Conservation (phyloP, 1,284 basidiomycete species). For the Chalciporus sp. region DNA sequence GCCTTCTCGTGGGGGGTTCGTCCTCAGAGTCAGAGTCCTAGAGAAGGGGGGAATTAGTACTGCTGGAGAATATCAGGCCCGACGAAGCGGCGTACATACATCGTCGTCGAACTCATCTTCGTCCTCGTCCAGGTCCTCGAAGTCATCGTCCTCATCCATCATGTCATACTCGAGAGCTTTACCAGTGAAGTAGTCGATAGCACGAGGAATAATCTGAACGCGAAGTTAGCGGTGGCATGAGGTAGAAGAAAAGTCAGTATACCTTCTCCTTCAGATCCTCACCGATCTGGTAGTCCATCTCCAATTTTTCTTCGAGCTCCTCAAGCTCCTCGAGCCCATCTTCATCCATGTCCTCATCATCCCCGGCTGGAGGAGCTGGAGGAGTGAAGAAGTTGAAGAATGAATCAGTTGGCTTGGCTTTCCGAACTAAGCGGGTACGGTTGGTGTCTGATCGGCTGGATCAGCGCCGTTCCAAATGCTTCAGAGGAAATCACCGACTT, state of each 20-base stretch:
- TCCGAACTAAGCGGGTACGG: constrained; percentile 89
- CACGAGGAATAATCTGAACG: constrained; percentile 86
- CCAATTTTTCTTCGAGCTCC: constrained; percentile 90
- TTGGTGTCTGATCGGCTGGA: constrained; percentile 72
- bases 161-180: constrained; percentile 92
- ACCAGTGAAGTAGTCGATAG: constrained; percentile 95
- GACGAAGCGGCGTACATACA: constrained; percentile 36
- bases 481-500: constrained; percentile 55
- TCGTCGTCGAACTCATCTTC: constrained; percentile 60
- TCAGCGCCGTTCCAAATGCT: constrained; percentile 3
- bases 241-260: constrained; percentile 8
- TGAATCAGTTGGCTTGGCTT: constrained; percentile 85
- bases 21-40: constrained; percentile 53
- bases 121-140: constrained; percentile 63
- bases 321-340: constrained; percentile 87
- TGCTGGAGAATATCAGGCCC: constrained; percentile 19
- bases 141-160: constrained; percentile 72
- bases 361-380: constrained; percentile 73
- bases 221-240: constrained; percentile 10
- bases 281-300: constrained; percentile 97
- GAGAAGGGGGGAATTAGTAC: constrained; percentile 24
- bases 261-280: constrained; percentile 98
- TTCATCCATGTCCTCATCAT: constrained; percentile 82
- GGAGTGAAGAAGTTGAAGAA: constrained; percentile 99
- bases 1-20: constrained; percentile 58